Base-by-base conservation (phyloP, 2,329 filamentous ascomycete species). In the Blumeria hordei region DNA sequence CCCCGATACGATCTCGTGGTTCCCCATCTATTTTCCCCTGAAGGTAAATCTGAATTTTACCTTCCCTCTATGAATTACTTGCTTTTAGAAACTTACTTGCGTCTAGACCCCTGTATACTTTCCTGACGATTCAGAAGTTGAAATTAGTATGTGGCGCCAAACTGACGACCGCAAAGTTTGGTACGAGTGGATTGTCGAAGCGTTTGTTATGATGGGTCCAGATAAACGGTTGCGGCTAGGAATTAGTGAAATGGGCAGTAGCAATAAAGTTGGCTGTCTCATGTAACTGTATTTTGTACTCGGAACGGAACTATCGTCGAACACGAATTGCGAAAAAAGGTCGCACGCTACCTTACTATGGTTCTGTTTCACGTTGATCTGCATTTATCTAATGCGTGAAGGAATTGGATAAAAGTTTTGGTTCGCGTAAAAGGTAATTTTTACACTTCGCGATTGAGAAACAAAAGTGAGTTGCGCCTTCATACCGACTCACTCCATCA, bases 1-100 rank as follows among this genome's bases (percentile, higher is more conserved):
- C 72, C 84, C 83, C 65, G 88, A 93, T 63, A 98, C 98, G 93
- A 94, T 95, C 59, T 94, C 86, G 55, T 98, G 92, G 92, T 98
- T 98, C 67, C 92, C 92, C 1, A 96, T 98, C 34, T 95, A 90
- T 70, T 98, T 98, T 65, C 92, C 93, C 0, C 70, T 98, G 12
- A 94, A 92, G 79, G 88, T 88, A 72, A 64, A 76, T 66, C 53
- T 21, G 18, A 28, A 14, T 43, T 10, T 11, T 7, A 28, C 35
- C 9, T 21, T 55, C 21, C 9, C 28, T 35, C 28, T 21, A 36
- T 37, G 21, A 54, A 32, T 16, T 6, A 2, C n/a, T 35, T 44
- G 39, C 58, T 64, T 28, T 2, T 4, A 28, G 21, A 28, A 56
- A 62, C 49, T 57, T 52, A 61, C 37, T 41, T 53, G 33, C n/a